Evolutionary conservation across 139 green algal genomes (phyloP).

Genomic region (Chlorella sp.): DNA sequence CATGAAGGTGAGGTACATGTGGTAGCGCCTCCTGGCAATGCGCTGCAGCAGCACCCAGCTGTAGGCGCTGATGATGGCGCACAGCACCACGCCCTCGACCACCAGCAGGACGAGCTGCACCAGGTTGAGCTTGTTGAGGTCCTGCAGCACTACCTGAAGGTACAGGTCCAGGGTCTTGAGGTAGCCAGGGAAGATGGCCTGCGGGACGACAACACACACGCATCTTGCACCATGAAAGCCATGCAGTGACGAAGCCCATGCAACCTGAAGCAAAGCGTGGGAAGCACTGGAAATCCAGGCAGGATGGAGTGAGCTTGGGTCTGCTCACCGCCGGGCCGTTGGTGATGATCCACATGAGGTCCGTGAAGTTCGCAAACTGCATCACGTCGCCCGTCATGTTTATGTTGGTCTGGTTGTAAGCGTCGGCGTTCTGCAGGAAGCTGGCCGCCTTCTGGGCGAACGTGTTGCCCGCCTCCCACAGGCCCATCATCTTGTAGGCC

Average conservation of each 20-base stretch:
- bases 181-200: neutral
- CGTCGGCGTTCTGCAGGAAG: neutral
- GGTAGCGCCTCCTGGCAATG: neutral
- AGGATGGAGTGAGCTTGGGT: too few species aligned
- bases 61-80: neutral
- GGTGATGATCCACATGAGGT: neutral
- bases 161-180: neutral
- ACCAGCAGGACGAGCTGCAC: neutral
- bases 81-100: neutral
- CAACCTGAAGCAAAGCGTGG: too few species aligned
- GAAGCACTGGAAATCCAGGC: too few species aligned
- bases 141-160: constrained; percentile 1
- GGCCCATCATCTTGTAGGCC: neutral
- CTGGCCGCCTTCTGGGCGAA: neutral
- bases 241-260: too few species aligned
- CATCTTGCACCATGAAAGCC: too few species aligned
- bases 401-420: neutral
- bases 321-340: neutral
- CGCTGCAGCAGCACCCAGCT: neutral
- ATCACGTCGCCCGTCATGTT: neutral
- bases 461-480: neutral
- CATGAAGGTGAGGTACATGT: neutral
- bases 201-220: too few species aligned
- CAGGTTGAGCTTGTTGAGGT: neutral
- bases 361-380: neutral